A percentile compares a stretch with the other conserved stretches of the same genome.
phyloP scores from a whole-genome alignment of 78 protist species.

The Salpingoeca rosetta region DNA sequence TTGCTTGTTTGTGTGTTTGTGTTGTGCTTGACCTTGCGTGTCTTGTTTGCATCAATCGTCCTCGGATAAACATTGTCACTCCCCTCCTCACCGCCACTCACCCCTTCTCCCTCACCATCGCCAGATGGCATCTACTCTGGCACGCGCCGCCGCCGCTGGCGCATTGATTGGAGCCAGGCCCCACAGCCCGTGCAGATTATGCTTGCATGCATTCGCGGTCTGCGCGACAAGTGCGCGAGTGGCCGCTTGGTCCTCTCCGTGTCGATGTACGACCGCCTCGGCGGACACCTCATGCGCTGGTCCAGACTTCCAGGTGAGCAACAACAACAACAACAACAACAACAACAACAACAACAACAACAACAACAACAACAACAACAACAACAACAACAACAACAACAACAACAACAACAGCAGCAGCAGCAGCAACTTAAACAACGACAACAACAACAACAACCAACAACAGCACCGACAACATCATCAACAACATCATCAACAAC shows the following conservation, averaged over 20 bases:
- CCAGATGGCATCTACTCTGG: neutral
- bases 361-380: too few relatives aligned
- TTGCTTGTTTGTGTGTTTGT: neutral
- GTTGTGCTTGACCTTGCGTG: neutral
- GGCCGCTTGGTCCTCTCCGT: neutral
- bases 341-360: too few relatives aligned
- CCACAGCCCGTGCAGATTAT: slow-evolving; percentile 19
- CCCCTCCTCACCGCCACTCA: neutral
- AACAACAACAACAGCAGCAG: too few relatives aligned
- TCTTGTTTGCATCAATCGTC: neutral
- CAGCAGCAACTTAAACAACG: too few relatives aligned
- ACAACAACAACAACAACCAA: too few relatives aligned
- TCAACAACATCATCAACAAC: too few relatives aligned
- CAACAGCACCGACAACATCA: too few relatives aligned
- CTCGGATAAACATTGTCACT: neutral
- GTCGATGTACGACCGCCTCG: slow-evolving; percentile 15
- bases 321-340: neutral
- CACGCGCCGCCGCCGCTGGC: neutral
- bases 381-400: too few relatives aligned
- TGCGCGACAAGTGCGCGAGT: neutral
- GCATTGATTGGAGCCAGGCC: neutral
- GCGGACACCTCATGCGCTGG: slow-evolving; percentile 26
- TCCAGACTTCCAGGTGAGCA: neutral
- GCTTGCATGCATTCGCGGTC: neutral
- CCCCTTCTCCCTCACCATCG: neutral